Base-by-base conservation (phyloP, 2,329 filamentous ascomycete genomes). In the Trichoderma brevicompactum region DNA sequence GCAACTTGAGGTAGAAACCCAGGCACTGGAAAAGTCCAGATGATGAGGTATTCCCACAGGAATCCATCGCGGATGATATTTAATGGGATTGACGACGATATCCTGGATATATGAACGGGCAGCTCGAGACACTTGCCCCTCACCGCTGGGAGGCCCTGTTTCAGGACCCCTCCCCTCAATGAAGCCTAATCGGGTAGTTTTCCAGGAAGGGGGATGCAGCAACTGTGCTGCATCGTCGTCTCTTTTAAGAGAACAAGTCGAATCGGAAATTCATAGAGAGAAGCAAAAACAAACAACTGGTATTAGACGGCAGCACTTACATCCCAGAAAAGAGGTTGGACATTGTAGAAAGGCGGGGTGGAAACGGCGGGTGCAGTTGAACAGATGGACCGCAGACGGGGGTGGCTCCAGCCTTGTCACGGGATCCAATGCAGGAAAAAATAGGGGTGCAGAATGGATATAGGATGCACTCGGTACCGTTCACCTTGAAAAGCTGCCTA, bases 291-390 rank as follows among this genome's bases (percentile, higher is more conserved):
- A 17, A 62, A 44, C 23, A 52, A 15, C 38, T 13, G 13, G 15
- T 19, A 48, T 32, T 19, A 10, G 34, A 52, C 36, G 34, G 38
- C 64, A 61, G 67, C 64, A 85, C 84, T 84, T 80, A 87, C 84
- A 87, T 86, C 77, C 84, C 84, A 72, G 84, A 86, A 75, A 87
- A 86, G 72, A 87, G 78, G 78, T 85, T 86, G 71, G 84, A 86
- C 84, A 86, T 87, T 23, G 74, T 72, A 53, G 53, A 54, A 67
- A 64, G 52, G 66, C 56, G 67, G 64, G 62, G 63, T 52, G 58
- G 38, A 61, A 53, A 50, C 49, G 44, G 54, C 52, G 59, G 56
- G 52, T 61, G 56, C 66, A 63, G 64, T 19, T 36, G 38, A 55
- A 49, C 49, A 44, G 62, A 53, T 46, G 36, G 53, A 63, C 34